Conservation (phyloP, 2,329 filamentous ascomycete species). For the Ambrosiella xylebori region DNA sequence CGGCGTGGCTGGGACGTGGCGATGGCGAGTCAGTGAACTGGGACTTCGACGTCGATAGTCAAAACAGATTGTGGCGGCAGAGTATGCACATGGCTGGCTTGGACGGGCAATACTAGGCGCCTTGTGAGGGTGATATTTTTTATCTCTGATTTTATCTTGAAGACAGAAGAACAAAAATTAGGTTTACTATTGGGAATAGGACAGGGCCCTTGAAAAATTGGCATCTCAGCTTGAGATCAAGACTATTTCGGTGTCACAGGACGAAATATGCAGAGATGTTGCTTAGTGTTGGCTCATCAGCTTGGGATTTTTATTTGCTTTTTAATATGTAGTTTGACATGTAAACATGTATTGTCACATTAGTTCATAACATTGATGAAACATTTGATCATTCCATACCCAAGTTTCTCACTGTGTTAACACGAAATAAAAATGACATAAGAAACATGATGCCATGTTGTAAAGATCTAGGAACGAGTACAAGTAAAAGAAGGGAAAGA, state of each 20-base stretch:
- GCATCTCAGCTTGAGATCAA: background rate
- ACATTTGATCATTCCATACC: no score
- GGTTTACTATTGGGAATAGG: background rate
- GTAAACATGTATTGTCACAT: no score
- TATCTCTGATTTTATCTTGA: background rate
- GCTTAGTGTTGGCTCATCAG: no score
- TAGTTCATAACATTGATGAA: no score
- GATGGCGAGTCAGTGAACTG: background rate
- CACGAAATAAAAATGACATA: no score
- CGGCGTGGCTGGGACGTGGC: background rate
- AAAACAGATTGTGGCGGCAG: background rate
- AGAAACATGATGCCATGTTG: no score
- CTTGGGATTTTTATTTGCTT: no score
- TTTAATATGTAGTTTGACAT: no score
- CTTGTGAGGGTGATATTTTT: background rate
- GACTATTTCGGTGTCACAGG: background rate
- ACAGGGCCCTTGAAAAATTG: background rate
- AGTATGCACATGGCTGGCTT: background rate
- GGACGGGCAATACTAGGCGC: background rate
- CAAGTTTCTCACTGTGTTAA: no score
- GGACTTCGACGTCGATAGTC: background rate
- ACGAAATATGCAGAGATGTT: background rate
- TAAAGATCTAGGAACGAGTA: no score
- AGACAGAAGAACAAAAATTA: background rate
- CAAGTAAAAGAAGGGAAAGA: no score